Conservation (phyloP, 1,284 basidiomycete genomes). For the Fistulina hepatica region DNA sequence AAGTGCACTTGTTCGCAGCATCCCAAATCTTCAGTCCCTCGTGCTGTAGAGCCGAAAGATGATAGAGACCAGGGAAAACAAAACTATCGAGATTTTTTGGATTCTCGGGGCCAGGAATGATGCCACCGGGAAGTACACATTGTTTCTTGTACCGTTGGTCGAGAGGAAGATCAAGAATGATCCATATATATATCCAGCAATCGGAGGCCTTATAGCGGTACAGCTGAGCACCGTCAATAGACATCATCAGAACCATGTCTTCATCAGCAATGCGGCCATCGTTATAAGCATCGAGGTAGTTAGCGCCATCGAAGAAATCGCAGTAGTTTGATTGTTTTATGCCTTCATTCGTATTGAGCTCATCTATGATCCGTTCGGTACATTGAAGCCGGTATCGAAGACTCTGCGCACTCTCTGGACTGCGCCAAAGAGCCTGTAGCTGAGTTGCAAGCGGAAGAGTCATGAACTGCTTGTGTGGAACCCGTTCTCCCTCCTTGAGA, state of each 20-base stretch:
- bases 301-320: conserved; percentile 15
- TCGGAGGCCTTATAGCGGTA: conserved; percentile 13
- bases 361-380: neutral
- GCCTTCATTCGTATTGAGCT: neutral
- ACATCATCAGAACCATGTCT: conserved; percentile 12
- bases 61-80: conserved; percentile 3
- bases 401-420: conserved; percentile 15
- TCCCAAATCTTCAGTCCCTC: conserved; percentile 18
- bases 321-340: conserved; percentile 6
- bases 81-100: conserved; percentile 11
- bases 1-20: conserved; percentile 7
- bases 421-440: conserved; percentile 23
- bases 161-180: conserved; percentile 6
- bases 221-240: conserved; percentile 11
- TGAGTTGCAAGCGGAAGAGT: conserved; percentile 28
- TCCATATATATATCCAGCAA: conserved; percentile 9
- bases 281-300: conserved; percentile 18
- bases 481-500: conserved; percentile 4
- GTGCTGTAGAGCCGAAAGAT: conserved; percentile 8
- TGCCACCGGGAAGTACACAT: conserved; percentile 4
- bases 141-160: conserved; percentile 7
- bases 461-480: conserved; percentile 19
- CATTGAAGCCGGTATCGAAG: conserved; percentile 19
- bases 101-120: conserved; percentile 8
- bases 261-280: conserved; percentile 15